Evolutionary conservation across 148 eudicot genomes (phyloP), one percentile per base, ranked within the genome.

Genomic region (Rhododendron molle): DNA sequence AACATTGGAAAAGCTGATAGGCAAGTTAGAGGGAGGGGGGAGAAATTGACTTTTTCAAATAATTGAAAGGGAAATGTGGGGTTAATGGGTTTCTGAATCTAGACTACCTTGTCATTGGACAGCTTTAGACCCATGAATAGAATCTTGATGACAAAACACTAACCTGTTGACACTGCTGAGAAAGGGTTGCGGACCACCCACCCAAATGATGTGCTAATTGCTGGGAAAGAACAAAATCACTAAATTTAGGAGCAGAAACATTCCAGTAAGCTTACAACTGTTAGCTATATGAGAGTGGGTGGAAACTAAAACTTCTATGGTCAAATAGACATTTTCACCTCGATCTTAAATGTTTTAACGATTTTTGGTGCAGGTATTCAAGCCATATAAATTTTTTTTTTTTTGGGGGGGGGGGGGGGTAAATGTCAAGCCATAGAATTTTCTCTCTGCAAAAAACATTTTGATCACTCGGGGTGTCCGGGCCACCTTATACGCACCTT

Each of bases 61-160:
- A 78, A 26, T 13, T 78, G 54, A 43, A 78, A 5, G 52, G 47
- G 8, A 78, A 44, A 78, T 23, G 54, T 21, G 32, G 81, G 81
- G 54, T 43, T 44, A 78, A 46, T 78, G 54, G 81, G 46, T 78
- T 44, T 23, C 32, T 11, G 54, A 20, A 78, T 78, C 81, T 78
- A 44, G 26, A 46, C 2, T 78, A 15, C 54, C 54, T 78, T 16
- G 34, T 23, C 54, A 76, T 76, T 20, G 49, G 26, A 38, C 23
- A 76, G 80, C 80, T 76, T 16, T 18, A 78, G 56, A 78, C 56
- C 54, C 81, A 46, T 44, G 54, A 78, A 78, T 78, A 78, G 81
- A 38, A 78, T 78, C 49, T 20, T 9, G 28, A 76, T 76, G 46
- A 12, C 32, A 11, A 23, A 44, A 44, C 54, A 38, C 46, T 38